phyloP scores from a whole-genome alignment of 768 basidiomycete genomes.

The Mycena galericulata region DNA sequence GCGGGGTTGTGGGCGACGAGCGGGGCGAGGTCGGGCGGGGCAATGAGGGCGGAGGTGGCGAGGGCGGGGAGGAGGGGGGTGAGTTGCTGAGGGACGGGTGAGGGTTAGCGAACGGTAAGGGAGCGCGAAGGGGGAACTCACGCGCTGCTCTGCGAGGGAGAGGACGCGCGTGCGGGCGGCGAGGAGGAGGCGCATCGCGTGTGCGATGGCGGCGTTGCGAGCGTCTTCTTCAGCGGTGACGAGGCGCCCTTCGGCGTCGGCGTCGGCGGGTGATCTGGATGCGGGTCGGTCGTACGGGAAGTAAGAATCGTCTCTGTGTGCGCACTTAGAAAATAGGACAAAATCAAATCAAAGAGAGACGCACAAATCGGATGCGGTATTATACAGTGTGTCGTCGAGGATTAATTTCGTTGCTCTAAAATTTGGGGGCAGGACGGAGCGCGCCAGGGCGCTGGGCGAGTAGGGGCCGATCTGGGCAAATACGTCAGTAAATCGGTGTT shows the following conservation, averaged over 20 bases:
- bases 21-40: constrained; percentile 73
- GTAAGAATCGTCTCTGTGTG: constrained; percentile 60
- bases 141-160: constrained; percentile 81
- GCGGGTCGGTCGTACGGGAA: constrained; percentile 49
- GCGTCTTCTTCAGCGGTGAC: constrained; percentile 65
- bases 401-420: constrained; percentile 78
- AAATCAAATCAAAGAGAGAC: constrained; percentile 35
- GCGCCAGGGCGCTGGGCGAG: constrained; percentile 79
- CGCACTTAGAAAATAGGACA: background rate
- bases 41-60: constrained; percentile 60
- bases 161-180: constrained; percentile 79
- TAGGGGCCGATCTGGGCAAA: constrained; percentile 90
- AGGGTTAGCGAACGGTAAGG: background rate
- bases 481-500: too few species aligned
- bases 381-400: constrained; percentile 72
- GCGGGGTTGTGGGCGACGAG: constrained; percentile 77
- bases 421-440: constrained; percentile 81
- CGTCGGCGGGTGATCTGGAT: constrained; percentile 47
- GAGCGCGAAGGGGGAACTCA: constrained; percentile 39
- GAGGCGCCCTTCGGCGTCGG: constrained; percentile 31
- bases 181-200: constrained; percentile 76
- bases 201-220: constrained; percentile 67
- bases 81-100: constrained; percentile 55
- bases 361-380: constrained; percentile 62
- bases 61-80: constrained; percentile 62